These are phyloP conservation scores for Orychophragmus violaceus DNA, from an alignment of 345 rosid genomes.

Conservation along the genomic window DNA sequence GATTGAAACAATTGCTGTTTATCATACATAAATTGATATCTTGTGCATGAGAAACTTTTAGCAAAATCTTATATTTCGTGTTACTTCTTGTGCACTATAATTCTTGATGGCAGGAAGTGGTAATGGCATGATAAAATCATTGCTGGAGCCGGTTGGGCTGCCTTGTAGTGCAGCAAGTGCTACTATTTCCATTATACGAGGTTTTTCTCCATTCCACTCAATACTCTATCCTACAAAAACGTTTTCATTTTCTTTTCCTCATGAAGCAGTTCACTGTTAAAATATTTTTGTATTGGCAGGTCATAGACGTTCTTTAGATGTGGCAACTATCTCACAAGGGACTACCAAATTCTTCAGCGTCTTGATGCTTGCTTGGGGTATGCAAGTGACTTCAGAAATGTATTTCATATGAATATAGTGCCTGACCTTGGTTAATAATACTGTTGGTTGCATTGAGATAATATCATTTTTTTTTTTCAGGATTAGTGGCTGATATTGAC, in stretches of 20 bases:
- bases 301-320: conserved; percentile 68
- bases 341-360: conserved; percentile 64
- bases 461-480: conserved; percentile 35
- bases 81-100: background rate
- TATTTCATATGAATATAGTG: background rate
- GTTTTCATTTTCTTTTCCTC: background rate
- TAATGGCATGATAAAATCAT: conserved; percentile 89
- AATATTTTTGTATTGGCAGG: conserved; percentile 43
- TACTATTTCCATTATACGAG: conserved; percentile 70
- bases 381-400: background rate
- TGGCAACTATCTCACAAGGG: conserved; percentile 76
- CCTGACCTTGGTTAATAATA: background rate
- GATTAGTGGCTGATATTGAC: conserved; percentile 90
- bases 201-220: conserved; percentile 27
- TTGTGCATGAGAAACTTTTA: background rate
- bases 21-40: background rate
- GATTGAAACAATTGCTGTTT: background rate
- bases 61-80: background rate
- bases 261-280: background rate
- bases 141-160: conserved; percentile 66
- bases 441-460: background rate
- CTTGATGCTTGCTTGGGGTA: conserved; percentile 99
- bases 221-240: background rate
- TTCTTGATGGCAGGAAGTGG: conserved; percentile 60
- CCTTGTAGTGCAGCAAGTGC: conserved; percentile 63